Percentiles rank a stretch among this genome's conserved stretches.
Conservation (phyloP, 2,329 filamentous ascomycete genomes). For the Canariomyces notabilis region DNA sequence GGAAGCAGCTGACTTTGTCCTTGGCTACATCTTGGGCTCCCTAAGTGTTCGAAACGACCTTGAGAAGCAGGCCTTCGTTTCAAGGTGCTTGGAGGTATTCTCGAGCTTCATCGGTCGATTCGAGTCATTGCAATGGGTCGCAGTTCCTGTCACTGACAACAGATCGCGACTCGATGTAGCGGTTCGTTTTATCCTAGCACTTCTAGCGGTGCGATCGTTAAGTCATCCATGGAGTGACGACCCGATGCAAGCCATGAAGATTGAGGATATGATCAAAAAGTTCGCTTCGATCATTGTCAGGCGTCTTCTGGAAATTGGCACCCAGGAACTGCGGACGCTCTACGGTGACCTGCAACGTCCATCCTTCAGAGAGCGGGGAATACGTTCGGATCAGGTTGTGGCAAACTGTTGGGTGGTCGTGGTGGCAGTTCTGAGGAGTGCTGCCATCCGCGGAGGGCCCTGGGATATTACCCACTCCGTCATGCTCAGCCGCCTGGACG, state of each 20-base stretch:
- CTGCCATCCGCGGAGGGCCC: constrained; percentile 45
- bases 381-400: constrained; percentile 41
- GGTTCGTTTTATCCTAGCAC: constrained; percentile 35
- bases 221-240: constrained; percentile 34
- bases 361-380: constrained; percentile 45
- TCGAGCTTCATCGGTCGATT: constrained; percentile 37
- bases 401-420: constrained; percentile 55
- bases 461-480: constrained; percentile 53
- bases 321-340: constrained; percentile 39
- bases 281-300: constrained; percentile 36
- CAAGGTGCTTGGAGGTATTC: constrained; percentile 41
- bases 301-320: constrained; percentile 39
- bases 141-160: neutral
- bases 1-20: constrained; percentile 40
- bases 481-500: constrained; percentile 34
- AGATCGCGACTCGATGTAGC: constrained; percentile 31
- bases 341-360: constrained; percentile 46
- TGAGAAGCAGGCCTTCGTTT: constrained; percentile 38
- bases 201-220: constrained; percentile 38
- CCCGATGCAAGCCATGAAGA: constrained; percentile 35
- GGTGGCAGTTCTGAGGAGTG: constrained; percentile 49
- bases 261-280: constrained; percentile 46
- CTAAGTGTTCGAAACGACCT: constrained; percentile 36
- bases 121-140: constrained; percentile 21
- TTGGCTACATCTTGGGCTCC: constrained; percentile 43